These are phyloP conservation scores for Rhizoclosmatium sp. DNA, from an alignment of 192 early-diverging fungal genomes.

Conservation along the genomic window DNA sequence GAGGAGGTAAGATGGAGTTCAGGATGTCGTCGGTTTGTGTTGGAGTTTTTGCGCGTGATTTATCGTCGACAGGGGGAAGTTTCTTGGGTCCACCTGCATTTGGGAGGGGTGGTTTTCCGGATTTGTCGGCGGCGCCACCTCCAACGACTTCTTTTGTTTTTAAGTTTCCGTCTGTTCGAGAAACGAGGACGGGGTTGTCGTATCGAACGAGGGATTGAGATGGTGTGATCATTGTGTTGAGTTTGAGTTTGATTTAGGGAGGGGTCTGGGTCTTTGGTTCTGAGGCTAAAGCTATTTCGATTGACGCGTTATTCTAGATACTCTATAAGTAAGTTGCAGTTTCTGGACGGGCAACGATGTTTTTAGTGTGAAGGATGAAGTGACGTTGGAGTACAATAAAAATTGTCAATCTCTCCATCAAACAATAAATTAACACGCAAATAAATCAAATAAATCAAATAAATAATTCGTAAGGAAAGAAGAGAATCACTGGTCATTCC, in stretches of 20 bases:
- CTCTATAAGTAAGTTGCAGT: no score
- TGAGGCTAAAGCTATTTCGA: no score
- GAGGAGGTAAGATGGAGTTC: constrained; percentile 68
- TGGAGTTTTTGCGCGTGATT: constrained; percentile 64
- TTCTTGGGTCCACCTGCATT: constrained; percentile 49
- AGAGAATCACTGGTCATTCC: constrained; percentile 19
- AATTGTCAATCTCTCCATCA: constrained; percentile 15
- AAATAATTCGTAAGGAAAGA: neutral
- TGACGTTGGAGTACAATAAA: neutral
- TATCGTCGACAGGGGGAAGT: constrained; percentile 68
- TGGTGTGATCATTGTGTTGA: constrained; percentile 43
- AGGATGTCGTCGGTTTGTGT: constrained; percentile 71
- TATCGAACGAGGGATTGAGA: constrained; percentile 65
- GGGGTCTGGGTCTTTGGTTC: no score
- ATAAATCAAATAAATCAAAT: neutral
- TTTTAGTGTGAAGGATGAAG: no score
- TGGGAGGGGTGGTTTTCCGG: constrained; percentile 37
- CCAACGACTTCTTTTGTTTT: constrained; percentile 31
- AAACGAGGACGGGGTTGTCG: constrained; percentile 69
- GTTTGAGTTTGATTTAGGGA: no score
- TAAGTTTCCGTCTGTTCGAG: constrained; percentile 53
- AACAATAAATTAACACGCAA: neutral
- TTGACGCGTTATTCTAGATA: no score
- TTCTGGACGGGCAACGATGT: no score
- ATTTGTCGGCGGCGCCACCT: constrained; percentile 15